Percentiles rank a stretch among this genome's conserved stretches.
Evolutionary conservation across 768 basidiomycete species (phyloP).

Genomic region (Leccinum olivaceopallidum): DNA sequence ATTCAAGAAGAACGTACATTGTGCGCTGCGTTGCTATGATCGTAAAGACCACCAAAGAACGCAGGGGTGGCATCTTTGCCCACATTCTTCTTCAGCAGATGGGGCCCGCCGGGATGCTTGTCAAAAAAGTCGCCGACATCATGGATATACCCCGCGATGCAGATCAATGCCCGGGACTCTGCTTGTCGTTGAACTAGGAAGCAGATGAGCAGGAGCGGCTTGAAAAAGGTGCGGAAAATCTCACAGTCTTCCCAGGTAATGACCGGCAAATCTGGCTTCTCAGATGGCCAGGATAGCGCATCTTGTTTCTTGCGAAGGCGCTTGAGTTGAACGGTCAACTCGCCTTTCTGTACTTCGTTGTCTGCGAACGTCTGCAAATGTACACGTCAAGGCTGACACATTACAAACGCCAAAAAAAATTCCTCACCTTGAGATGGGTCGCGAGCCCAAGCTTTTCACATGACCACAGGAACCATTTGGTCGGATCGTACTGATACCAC

Average conservation of each 20-base stretch:
- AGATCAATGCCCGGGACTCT: conserved; percentile 74
- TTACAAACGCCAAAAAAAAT: neutral
- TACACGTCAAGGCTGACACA: neutral
- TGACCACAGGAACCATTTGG: conserved; percentile 77
- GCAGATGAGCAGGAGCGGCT: conserved; percentile 9
- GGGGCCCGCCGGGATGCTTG: conserved; percentile 86
- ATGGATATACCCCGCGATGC: conserved; percentile 88
- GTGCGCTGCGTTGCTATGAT: conserved; percentile 81
- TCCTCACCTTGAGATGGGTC: conserved; percentile 50
- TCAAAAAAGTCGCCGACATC: conserved; percentile 78
- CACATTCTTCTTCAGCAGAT: conserved; percentile 79
- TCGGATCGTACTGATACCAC: conserved; percentile 85
- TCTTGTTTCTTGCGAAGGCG: conserved; percentile 76
- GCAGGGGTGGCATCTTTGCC: conserved; percentile 89
- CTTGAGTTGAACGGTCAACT: conserved; percentile 90
- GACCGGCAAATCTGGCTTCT: conserved; percentile 73
- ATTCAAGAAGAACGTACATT: conserved; percentile 46
- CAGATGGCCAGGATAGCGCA: conserved; percentile 72
- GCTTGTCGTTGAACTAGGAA: conserved; percentile 71
- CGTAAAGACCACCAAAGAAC: conserved; percentile 88
- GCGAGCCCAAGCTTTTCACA: conserved; percentile 47
- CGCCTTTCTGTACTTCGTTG: conserved; percentile 75
- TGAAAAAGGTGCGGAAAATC: conserved; percentile 13
- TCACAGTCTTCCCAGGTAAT: conserved; percentile 82
- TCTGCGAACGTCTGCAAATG: conserved; percentile 45